Evolutionary conservation across 2,329 filamentous ascomycete species (phyloP), one percentile per base, ranked within the genome.

Genomic region (Ceratocystis alfenasii): DNA sequence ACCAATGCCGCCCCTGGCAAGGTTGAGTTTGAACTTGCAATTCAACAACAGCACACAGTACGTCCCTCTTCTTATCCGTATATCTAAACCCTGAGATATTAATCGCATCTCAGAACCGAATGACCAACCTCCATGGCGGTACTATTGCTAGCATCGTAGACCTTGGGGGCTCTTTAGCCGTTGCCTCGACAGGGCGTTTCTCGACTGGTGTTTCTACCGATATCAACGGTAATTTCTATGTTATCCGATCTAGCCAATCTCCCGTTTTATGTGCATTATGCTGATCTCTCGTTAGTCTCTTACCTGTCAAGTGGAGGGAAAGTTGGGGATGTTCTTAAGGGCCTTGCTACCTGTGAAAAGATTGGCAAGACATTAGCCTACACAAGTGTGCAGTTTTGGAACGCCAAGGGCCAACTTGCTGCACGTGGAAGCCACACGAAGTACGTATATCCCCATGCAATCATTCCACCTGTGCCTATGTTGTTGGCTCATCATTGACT

Each of bases 131-230:
- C 33, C 89, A 93, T 71, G 89, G 89, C 20, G 89, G 89, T 3
- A 89, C 88, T 0, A 85, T 93, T 33, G 89, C 89, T 2, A 88
- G 85, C 72, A 86, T 92, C 76, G 86, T 87, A 33, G 85, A 87
- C 68, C 76, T 87, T 0, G 84, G 84, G 10, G 84, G 84, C 15
- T 87, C 84, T 0, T 77, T 87, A 2, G 85, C 84, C 8, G 83
- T 87, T 2, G 84, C 84, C 0, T 87, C 85, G 1, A 84, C 80
- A 69, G 84, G 84, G 0, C 75, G 84, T 1, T 87, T 82, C 70
- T 78, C 80, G 20, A 87, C 84, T 0, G 84, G 84, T 10, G 84
- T 87, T 2, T 84, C 84, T 1, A 87, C 84, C 0, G 84, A 87
- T 69, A 72, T 87, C 15, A 87, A 85, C 65, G 82, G 84, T 84